These are phyloP conservation scores for Scheffersomyces ergatensis DNA, from an alignment of 805 yeast genomes.

Conservation along the genomic window DNA sequence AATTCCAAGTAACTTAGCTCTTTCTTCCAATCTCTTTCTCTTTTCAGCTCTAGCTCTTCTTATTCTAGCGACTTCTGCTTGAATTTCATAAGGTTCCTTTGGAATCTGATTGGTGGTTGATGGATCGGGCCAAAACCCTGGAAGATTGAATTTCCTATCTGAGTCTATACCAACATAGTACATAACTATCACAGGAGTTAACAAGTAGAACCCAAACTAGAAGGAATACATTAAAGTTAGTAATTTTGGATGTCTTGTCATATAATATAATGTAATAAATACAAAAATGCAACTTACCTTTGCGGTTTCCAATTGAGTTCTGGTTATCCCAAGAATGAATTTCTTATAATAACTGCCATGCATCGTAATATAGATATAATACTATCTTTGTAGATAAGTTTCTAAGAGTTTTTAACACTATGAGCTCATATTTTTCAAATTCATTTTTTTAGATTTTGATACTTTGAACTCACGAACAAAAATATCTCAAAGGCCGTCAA, in stretches of 20 bases:
- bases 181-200: constrained; percentile 90
- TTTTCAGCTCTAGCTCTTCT: constrained; percentile 71
- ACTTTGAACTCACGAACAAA: too few relatives aligned
- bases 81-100: constrained; percentile 87
- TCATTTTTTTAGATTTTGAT: too few relatives aligned
- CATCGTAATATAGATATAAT: too few relatives aligned
- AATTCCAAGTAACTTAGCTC: constrained; percentile 67
- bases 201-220: constrained; percentile 78
- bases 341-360: constrained; percentile 23
- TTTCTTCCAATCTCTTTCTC: constrained; percentile 69
- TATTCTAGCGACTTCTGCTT: constrained; percentile 88
- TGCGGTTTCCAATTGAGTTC: constrained; percentile 44
- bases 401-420: too few relatives aligned
- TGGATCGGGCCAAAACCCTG: constrained; percentile 98
- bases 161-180: constrained; percentile 90
- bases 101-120: constrained; percentile 88
- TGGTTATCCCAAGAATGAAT: constrained; percentile 34
- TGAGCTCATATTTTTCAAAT: too few relatives aligned
- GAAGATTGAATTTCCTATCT: constrained; percentile 82
- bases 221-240: neutral
- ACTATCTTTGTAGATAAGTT: too few relatives aligned
- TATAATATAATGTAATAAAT: neutral
- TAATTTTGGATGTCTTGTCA: too few relatives aligned
- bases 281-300: constrained; percentile 29
- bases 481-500: too few relatives aligned